phyloP scores from a whole-genome alignment of 495 filamentous ascomycete genomes.

The Penicillium paradoxum region DNA sequence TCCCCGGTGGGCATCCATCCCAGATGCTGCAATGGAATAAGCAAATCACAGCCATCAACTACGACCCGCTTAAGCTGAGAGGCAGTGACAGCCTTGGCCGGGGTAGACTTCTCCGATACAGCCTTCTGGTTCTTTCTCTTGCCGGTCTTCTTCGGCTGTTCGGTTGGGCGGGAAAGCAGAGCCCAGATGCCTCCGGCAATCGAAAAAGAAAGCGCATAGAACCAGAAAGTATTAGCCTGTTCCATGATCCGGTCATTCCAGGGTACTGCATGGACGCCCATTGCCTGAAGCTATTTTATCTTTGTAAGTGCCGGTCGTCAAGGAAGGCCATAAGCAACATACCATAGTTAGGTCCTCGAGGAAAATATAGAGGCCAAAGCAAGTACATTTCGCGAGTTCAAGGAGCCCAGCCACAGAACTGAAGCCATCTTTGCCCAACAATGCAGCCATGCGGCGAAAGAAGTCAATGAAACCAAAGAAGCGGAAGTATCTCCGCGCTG shows the following conservation, averaged over 20 bases:
- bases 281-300: conserved; percentile 41
- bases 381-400: conserved; percentile 35
- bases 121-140: conserved; percentile 11
- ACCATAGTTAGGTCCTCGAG: conserved; percentile 42
- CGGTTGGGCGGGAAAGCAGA: conserved; percentile 11
- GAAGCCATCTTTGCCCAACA: conserved; percentile 19
- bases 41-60: conserved; percentile 52
- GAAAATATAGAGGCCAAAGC: conserved; percentile 36
- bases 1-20: conserved; percentile 49
- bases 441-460: conserved; percentile 45
- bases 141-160: neutral
- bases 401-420: conserved; percentile 19
- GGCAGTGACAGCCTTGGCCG: neutral
- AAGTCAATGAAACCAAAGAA: conserved; percentile 58
- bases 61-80: conserved; percentile 34
- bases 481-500: conserved; percentile 54
- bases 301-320: neutral
- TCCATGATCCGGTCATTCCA: conserved; percentile 31
- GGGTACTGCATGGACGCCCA: conserved; percentile 34
- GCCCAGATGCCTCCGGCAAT: conserved; percentile 22
- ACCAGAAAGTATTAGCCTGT: conserved; percentile 64
- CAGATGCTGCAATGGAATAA: conserved; percentile 49
- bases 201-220: conserved; percentile 47
- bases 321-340: conserved; percentile 6
- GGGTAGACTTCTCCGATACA: conserved; percentile 4